A percentile compares a stretch with the other conserved stretches of the same genome.
These are phyloP conservation scores for Pichia sp. DNA, from an alignment of 1,139 yeast genomes.

Conservation along the genomic window DNA sequence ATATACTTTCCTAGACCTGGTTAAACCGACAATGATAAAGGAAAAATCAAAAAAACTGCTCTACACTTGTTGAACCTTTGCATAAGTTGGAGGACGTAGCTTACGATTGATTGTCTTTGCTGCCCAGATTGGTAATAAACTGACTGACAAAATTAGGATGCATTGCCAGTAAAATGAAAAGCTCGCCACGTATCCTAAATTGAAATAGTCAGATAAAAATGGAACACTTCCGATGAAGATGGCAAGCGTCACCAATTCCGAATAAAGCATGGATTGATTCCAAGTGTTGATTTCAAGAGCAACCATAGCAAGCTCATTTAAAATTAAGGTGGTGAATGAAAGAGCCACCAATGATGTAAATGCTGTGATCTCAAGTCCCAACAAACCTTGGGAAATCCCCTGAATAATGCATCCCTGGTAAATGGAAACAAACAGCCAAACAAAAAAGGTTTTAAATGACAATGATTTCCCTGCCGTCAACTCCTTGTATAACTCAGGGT, in stretches of 20 bases:
- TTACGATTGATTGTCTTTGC: conserved; percentile 68
- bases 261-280: conserved; percentile 71
- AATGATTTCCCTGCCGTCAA: conserved; percentile 82
- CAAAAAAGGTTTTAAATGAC: conserved; percentile 81
- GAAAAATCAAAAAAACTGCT: background rate
- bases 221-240: conserved; percentile 76
- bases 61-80: conserved; percentile 80
- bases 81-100: conserved; percentile 91
- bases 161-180: conserved; percentile 67
- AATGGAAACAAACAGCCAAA: conserved; percentile 84
- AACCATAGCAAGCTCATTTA: conserved; percentile 91
- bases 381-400: conserved; percentile 69
- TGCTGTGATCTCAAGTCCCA: conserved; percentile 50
- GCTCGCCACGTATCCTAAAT: conserved; percentile 57
- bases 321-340: conserved; percentile 71
- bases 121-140: conserved; percentile 88
- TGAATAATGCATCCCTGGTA: conserved; percentile 87
- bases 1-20: background rate
- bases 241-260: conserved; percentile 66
- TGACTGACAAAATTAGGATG: conserved; percentile 57
- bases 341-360: conserved; percentile 80
- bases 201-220: conserved; percentile 77
- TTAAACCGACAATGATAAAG: background rate
- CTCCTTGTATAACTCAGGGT: conserved; percentile 94
- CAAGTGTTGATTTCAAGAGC: conserved; percentile 88